Evolutionary conservation across 2,329 filamentous ascomycete genomes (phyloP), one percentile per base, ranked within the genome.

Genomic region (Lecanosticta acicola): DNA sequence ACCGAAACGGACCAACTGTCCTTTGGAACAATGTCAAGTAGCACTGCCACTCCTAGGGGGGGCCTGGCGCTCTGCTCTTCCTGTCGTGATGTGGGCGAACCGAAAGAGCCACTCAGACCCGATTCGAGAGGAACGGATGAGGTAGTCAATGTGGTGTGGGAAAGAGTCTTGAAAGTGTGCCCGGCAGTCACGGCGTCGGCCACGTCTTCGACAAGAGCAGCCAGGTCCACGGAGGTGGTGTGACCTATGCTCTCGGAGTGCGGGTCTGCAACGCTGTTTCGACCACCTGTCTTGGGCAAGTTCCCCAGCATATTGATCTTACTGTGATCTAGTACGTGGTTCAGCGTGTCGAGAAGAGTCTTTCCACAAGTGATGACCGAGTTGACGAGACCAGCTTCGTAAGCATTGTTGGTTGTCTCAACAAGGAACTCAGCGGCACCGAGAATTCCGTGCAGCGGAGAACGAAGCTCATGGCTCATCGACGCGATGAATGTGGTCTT

Each of bases 101-200:
- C 42, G 32, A 46, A 20, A 29, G 44, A 46, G 20, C 24, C 33
- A n/a, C 13, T 40, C 24, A 11, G 45, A n/a, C n/a, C n/a, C n/a
- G n/a, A n/a, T 37, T 20, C 32, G 20, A 13, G 37, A 32, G 13
- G 20, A 1, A 8, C 47, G 32, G 4, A 19, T 26, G 39, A 39
- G 29, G 13, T 16, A 13, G 39, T 43, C 3, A 38, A 32, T 24
- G 26, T 53, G 7, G 52, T 49, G 3, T 50, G 36, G 29, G 44
- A 45, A 2, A 32, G 39, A 19, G 33, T 18, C 40, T 59, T 66
- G 53, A 71, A 71, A 0, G 62, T 64, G 33, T 78, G 73, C 0
- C 76, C 76, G 3, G 75, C 66, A 43, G 71, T 75, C 3, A 79
- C 74, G 1, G 75, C 76, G 50, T 79, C 76, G 3, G 75, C 71